Evolutionary conservation across 2,329 filamentous ascomycete genomes (phyloP).

Genomic region (Sphaerulina populicola): DNA sequence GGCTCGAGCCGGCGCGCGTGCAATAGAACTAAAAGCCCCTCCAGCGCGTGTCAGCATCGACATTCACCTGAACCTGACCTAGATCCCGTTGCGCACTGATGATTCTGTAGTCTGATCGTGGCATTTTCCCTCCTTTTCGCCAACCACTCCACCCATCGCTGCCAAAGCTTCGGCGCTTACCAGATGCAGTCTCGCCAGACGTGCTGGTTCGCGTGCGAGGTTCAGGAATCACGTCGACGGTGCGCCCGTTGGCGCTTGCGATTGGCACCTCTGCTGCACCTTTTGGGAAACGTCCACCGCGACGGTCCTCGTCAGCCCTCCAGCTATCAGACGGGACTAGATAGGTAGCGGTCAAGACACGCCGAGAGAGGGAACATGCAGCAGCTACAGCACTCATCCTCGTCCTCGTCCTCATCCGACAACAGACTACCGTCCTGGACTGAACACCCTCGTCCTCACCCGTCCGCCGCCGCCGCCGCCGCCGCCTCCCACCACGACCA

Average conservation of each 20-base stretch:
- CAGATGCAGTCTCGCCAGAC: constrained; percentile 3
- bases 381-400: background rate
- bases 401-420: background rate
- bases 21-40: no score
- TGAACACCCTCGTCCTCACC: background rate
- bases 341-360: constrained; percentile 1
- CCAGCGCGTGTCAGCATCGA: background rate
- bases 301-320: constrained; percentile 1
- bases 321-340: background rate
- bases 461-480: background rate
- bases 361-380: background rate
- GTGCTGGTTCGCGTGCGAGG: constrained; percentile 5
- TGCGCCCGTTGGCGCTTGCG: constrained; percentile 7
- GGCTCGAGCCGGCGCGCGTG: no score
- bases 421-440: background rate
- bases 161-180: constrained; percentile 3
- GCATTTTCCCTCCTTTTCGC: constrained; percentile 5
- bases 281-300: constrained; percentile 3
- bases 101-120: background rate
- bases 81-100: background rate
- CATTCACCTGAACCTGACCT: background rate
- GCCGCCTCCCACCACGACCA: background rate
- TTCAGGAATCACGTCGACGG: constrained; percentile 5
- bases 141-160: constrained; percentile 7
- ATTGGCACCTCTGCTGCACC: constrained; percentile 5